Conservation (phyloP, 2,329 filamentous ascomycete genomes). For the Madurella fahalii region DNA sequence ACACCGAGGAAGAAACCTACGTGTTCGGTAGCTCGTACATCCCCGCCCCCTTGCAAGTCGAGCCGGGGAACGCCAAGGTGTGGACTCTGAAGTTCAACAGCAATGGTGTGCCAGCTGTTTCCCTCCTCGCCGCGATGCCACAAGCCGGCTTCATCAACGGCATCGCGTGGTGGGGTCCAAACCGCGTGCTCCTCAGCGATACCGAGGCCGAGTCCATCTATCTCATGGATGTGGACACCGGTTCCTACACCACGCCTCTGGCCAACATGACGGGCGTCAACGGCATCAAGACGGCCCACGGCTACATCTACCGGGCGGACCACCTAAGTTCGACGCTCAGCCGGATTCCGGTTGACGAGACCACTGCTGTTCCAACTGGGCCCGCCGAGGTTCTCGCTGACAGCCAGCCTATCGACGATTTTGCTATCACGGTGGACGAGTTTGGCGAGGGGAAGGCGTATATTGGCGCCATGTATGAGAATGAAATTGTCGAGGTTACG, state of each 20-base stretch:
- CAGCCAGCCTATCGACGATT: conserved; percentile 10
- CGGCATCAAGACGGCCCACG: conserved; percentile 5
- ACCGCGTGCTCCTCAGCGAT: conserved; percentile 13
- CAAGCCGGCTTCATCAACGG: conserved; percentile 15
- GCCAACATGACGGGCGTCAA: conserved; percentile 15
- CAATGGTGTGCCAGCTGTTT: background rate
- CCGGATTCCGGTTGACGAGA: conserved; percentile 20
- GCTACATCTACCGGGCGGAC: conserved; percentile 13
- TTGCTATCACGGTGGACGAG: conserved; percentile 2
- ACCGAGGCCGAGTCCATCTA: conserved; percentile 8
- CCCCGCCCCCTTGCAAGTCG: conserved; percentile 7
- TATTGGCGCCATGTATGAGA: conserved; percentile 3
- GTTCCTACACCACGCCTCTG: conserved; percentile 7
- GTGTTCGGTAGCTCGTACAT: conserved; percentile 15
- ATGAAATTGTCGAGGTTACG: conserved; percentile 4
- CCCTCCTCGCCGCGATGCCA: conserved; percentile 12
- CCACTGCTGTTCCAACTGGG: conserved; percentile 51
- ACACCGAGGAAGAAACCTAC: conserved; percentile 4
- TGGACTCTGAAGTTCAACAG: conserved; percentile 8
- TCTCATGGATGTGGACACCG: conserved; percentile 14
- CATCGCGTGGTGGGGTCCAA: conserved; percentile 2
- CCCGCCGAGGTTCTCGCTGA: conserved; percentile 46
- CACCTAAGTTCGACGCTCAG: background rate
- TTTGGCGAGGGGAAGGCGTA: conserved; percentile 8
- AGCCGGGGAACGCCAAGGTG: conserved; percentile 11